phyloP scores from a whole-genome alignment of 2,329 filamentous ascomycete genomes.

The Canariomyces notabilis region DNA sequence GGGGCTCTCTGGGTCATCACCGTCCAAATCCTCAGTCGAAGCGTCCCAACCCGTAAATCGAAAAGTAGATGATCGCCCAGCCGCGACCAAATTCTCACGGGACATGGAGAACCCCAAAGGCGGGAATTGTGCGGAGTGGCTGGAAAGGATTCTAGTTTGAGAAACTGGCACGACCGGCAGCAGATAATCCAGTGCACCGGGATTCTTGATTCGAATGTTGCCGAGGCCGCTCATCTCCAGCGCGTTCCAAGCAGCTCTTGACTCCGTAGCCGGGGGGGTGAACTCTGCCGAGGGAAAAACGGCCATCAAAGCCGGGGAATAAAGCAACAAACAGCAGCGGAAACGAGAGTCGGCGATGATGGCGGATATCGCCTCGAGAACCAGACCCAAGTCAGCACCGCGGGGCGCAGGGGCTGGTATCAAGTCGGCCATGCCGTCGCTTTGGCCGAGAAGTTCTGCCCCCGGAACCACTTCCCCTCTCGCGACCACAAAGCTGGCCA shows the following conservation, averaged over 20 bases:
- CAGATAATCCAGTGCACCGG: conserved; percentile 60
- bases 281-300: conserved; percentile 61
- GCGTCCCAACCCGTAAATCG: conserved; percentile 30
- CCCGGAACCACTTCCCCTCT: conserved; percentile 65
- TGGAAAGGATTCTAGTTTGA: conserved; percentile 28
- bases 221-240: conserved; percentile 50
- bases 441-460: conserved; percentile 50
- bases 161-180: conserved; percentile 51
- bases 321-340: conserved; percentile 66
- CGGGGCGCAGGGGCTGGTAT: conserved; percentile 59
- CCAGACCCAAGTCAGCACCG: conserved; percentile 56
- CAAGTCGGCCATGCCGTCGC: conserved; percentile 49
- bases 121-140: conserved; percentile 46
- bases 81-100: conserved; percentile 31
- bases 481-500: conserved; percentile 66
- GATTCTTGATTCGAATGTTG: conserved; percentile 38
- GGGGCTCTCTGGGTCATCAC: conserved; percentile 62
- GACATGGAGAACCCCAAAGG: conserved; percentile 44
- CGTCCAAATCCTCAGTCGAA: conserved; percentile 31
- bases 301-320: conserved; percentile 63
- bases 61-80: conserved; percentile 7
- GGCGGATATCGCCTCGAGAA: conserved; percentile 71
- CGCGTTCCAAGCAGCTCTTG: conserved; percentile 46
- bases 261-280: conserved; percentile 41
- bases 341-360: conserved; percentile 77